These are phyloP conservation scores for Austroboletus novae-zelandiae DNA, from an alignment of 1,284 basidiomycete genomes.

Conservation along the genomic window DNA sequence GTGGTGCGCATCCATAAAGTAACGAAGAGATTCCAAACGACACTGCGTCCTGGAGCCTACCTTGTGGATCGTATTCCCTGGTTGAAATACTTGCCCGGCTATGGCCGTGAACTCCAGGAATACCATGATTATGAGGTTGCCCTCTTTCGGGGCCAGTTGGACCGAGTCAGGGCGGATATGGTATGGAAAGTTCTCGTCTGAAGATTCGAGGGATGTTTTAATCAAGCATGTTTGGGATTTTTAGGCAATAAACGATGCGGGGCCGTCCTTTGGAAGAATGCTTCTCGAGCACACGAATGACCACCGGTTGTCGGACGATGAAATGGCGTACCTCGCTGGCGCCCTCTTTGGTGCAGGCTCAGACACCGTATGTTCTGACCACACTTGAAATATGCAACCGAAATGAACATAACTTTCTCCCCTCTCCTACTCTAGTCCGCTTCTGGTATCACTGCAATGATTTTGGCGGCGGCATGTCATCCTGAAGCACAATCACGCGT, in stretches of 20 bases:
- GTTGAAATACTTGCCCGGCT: slow-evolving; percentile 38
- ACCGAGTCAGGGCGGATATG: slow-evolving; percentile 7
- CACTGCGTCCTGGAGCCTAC: slow-evolving; percentile 53
- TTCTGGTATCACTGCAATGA: slow-evolving; percentile 4
- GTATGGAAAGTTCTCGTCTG: neutral
- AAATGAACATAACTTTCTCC: neutral
- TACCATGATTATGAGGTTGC: slow-evolving; percentile 54
- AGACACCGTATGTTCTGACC: slow-evolving; percentile 5
- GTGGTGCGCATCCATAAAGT: slow-evolving; percentile 51
- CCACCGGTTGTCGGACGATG: slow-evolving; percentile 9
- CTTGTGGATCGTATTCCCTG: slow-evolving; percentile 57
- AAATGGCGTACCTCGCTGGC: slow-evolving; percentile 18
- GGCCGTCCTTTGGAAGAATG: slow-evolving; percentile 6
- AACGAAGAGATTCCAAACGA: slow-evolving; percentile 45
- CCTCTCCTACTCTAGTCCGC: slow-evolving; percentile 4
- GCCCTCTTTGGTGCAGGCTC: slow-evolving; percentile 7
- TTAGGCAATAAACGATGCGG: neutral
- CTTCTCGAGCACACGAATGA: slow-evolving; percentile 10
- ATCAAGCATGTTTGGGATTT: too few relatives aligned
- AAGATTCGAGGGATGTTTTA: too few relatives aligned
- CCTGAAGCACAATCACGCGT: slow-evolving; percentile 10
- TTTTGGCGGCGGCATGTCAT: slow-evolving; percentile 13
- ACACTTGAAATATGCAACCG: neutral
- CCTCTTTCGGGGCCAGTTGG: slow-evolving; percentile 26
- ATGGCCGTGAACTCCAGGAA: slow-evolving; percentile 4